Conservation (phyloP, 2,329 filamentous ascomycete species). For the Cercospora beticola region DNA sequence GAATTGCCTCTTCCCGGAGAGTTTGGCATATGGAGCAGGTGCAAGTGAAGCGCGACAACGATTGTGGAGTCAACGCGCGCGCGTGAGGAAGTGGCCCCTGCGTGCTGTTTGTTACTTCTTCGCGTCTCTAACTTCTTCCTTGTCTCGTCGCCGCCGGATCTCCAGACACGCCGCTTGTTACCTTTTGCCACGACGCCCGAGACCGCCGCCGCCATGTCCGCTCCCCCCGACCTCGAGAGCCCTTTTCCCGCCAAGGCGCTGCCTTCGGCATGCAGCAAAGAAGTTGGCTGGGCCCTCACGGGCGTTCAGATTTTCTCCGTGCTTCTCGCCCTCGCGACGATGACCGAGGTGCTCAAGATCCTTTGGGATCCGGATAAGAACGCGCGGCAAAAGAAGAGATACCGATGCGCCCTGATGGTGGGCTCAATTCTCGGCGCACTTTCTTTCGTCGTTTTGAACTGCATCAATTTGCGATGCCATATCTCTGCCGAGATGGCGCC, state of each 20-base stretch:
- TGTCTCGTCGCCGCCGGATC: background rate
- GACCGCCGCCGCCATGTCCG: background rate
- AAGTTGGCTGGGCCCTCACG: background rate
- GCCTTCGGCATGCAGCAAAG: background rate
- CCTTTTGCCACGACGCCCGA: background rate
- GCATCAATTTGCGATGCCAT: too few relatives aligned
- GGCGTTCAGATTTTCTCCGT: background rate
- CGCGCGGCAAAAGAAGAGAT: too few relatives aligned
- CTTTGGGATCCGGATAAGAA: background rate
- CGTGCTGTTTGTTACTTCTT: background rate
- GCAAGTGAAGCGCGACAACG: background rate
- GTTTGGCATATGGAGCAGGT: background rate
- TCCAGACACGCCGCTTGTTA: background rate
- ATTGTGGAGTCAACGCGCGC: background rate
- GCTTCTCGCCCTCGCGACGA: background rate
- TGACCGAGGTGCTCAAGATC: background rate
- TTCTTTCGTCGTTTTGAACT: too few relatives aligned
- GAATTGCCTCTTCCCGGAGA: background rate
- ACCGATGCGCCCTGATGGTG: too few relatives aligned
- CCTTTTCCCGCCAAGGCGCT: background rate
- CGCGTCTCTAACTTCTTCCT: background rate
- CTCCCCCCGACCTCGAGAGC: background rate
- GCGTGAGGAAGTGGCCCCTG: background rate
- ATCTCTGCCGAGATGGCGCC: too few relatives aligned
- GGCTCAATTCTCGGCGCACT: background rate